Base-by-base conservation (phyloP, 257 asterid species). In the Solanum pennellii region DNA sequence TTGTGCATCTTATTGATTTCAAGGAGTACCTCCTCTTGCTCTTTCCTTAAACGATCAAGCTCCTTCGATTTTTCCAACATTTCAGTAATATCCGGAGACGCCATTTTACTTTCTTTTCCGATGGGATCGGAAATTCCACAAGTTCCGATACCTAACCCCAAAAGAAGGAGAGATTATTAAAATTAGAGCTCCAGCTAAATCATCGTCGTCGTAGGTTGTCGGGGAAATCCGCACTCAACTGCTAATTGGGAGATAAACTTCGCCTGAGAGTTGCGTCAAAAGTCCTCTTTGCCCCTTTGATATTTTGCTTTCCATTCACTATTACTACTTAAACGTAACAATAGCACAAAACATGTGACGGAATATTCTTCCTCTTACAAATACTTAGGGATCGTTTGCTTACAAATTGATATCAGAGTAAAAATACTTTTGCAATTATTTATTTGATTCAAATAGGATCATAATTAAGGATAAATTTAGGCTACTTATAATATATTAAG, bases 1-100 rank as follows among this genome's bases (percentile, higher is more conserved):
- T 93, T 96, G 87, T 97, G 99, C 94, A 97, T 86, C 95, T 93
- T 97, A 89, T 96, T 94, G 93, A 97, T 96, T 71, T 97, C 99
- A 59, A 87, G 89, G 73, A 97, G 94, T 79, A 97, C 93, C 8
- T 91, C 94, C 75, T 96, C 98, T 88, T 92, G 98, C 85, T 91
- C 95, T 86, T 96, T 95, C 94, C 99, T 92, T 86, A 97, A 66
- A 71, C 98, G 98, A 92, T 97, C 99, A 91, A 97, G 99, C 91
- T 93, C 97, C 93, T 93, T 94, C 39, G 99, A 88, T 91, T 89
- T 94, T 20, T 96, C 99, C 88, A 96, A 12, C 80, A 97, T 93
- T 71, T 95, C 97, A 79, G 92, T 91, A 84, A 93, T 86, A 88
- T 95, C 99, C 86, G 95, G 94, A 33, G 98, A 91, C 93, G 98